A percentile compares a stretch with the other conserved stretches of the same genome.
phyloP scores from a whole-genome alignment of 1,284 basidiomycete species.

The Sutorius eximius region DNA sequence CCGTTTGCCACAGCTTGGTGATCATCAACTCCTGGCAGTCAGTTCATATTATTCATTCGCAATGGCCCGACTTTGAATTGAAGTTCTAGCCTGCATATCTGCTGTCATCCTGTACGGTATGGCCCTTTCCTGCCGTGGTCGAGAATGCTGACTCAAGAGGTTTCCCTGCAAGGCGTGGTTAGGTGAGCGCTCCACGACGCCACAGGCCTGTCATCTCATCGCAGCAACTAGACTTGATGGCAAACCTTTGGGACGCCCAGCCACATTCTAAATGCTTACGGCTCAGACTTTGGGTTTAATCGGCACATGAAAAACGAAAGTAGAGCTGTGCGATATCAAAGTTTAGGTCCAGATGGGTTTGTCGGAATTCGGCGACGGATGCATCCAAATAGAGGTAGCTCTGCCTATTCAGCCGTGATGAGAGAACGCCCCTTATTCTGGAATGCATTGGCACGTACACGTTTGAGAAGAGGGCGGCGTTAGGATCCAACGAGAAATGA shows the following conservation, averaged over 20 bases:
- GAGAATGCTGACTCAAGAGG: slow-evolving; percentile 12
- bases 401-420: slow-evolving; percentile 9
- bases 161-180: slow-evolving; percentile 4
- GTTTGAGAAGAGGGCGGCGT: slow-evolving; percentile 14
- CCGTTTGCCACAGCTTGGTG: not conserved
- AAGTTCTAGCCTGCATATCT: not conserved
- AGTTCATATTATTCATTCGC: not conserved
- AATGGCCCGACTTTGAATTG: not conserved
- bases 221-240: not conserved
- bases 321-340: slow-evolving; percentile 3
- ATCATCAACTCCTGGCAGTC: not conserved
- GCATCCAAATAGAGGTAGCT: slow-evolving; percentile 23
- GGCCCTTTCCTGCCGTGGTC: not conserved
- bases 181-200: slow-evolving; percentile 18
- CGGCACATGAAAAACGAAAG: not conserved
- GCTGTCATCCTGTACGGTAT: slow-evolving; percentile 6
- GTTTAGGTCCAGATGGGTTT: slow-evolving; percentile 1
- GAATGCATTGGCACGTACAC: slow-evolving; percentile 9
- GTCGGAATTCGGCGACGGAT: slow-evolving; percentile 5
- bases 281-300: not conserved
- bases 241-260: not conserved
- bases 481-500: slow-evolving; percentile 7
- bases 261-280: not conserved
- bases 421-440: slow-evolving; percentile 6
- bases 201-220: slow-evolving; percentile 20